Conservation (phyloP, 768 basidiomycete species). For the Pleurotus tuber-regium region DNA sequence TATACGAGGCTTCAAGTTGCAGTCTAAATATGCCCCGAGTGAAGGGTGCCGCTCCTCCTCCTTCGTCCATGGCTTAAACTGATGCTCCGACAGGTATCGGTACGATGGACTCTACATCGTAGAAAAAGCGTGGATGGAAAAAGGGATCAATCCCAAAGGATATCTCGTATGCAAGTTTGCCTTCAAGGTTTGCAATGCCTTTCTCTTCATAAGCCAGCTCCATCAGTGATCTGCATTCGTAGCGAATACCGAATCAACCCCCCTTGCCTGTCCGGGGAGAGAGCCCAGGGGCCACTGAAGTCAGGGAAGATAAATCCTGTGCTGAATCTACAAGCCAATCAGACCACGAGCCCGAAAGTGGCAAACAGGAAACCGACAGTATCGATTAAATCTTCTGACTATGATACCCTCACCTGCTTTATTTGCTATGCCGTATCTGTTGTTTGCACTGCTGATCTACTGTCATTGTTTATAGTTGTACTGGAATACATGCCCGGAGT, state of each 20-base stretch:
- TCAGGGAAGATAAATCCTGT: too few species aligned
- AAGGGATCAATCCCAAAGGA: conserved; percentile 65
- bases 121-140: conserved; percentile 76
- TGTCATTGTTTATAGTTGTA: too few species aligned
- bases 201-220: not conserved
- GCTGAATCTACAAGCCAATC: too few species aligned
- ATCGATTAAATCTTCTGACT: too few species aligned
- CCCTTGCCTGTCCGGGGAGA: conserved; percentile 38
- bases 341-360: too few species aligned
- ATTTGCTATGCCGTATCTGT: not conserved
- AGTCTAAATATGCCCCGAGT: conserved; percentile 70
- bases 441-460: not conserved
- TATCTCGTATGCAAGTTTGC: conserved; percentile 84
- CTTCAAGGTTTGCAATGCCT: conserved; percentile 56
- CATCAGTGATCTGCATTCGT: not conserved
- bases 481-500: too few species aligned
- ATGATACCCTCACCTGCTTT: too few species aligned
- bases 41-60: conserved; percentile 55
- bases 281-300: conserved; percentile 17
- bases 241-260: conserved; percentile 59
- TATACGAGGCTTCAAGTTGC: conserved; percentile 78
- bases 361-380: too few species aligned
- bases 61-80: not conserved
- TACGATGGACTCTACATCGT: conserved; percentile 89
- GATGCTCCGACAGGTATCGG: conserved; percentile 55